phyloP scores from a whole-genome alignment of 768 basidiomycete species.

The Rhodotorula diobovata region DNA sequence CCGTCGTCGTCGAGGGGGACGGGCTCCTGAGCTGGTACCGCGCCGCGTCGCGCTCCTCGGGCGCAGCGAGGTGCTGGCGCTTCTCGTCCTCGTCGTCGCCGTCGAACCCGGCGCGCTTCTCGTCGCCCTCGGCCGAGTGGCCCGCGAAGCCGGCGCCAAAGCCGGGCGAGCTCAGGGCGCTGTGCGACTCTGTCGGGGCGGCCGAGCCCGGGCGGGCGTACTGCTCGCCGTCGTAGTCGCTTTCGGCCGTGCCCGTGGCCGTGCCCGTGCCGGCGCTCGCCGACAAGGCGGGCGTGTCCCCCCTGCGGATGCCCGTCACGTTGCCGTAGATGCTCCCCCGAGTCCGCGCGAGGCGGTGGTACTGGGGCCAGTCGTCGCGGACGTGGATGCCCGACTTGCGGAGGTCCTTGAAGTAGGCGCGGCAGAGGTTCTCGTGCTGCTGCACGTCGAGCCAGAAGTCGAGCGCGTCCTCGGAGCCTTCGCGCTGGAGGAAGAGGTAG shows the following conservation, averaged over 20 bases:
- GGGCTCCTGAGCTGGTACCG: slow-evolving; percentile 20
- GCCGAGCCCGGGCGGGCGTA: neutral
- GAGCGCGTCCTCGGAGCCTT: slow-evolving; percentile 90
- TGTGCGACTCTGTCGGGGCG: neutral
- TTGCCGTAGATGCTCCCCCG: slow-evolving; percentile 72
- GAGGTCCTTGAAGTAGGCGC: slow-evolving; percentile 98
- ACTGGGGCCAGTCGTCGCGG: slow-evolving; percentile 97
- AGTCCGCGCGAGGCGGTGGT: slow-evolving; percentile 86
- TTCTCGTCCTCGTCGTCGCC: neutral
- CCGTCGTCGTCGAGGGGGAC: slow-evolving; percentile 42
- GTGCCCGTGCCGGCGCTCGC: too few relatives aligned
- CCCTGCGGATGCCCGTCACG: slow-evolving; percentile 35
- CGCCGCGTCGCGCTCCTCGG: slow-evolving; percentile 10
- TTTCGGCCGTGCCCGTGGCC: too few relatives aligned
- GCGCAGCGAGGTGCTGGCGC: slow-evolving; percentile 14
- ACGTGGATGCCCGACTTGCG: slow-evolving; percentile 88
- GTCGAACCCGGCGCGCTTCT: neutral
- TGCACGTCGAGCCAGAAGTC: slow-evolving; percentile 99
- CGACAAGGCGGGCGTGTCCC: neutral
- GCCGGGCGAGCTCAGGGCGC: neutral
- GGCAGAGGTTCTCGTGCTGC: slow-evolving; percentile 96
- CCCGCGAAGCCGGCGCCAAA: neutral
- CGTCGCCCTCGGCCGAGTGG: neutral
- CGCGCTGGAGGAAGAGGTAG: slow-evolving; percentile 90
- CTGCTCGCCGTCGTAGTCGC: neutral